These are phyloP conservation scores for Poa annua DNA, from an alignment of 176 grass and related monocot genomes.

Conservation along the genomic window DNA sequence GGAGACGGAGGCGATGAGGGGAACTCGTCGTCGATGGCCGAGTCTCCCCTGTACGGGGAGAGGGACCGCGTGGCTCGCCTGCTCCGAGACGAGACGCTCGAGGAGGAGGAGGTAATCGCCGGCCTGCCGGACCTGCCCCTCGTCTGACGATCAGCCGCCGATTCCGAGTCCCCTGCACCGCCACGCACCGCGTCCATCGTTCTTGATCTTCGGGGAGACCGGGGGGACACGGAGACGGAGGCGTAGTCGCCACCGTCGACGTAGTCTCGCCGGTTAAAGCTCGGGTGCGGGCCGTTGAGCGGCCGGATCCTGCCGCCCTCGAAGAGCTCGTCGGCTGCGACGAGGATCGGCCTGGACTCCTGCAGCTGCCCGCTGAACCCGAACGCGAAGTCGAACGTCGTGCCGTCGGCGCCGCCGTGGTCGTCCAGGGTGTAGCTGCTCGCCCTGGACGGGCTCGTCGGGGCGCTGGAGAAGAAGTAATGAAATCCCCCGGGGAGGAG, in stretches of 20 bases:
- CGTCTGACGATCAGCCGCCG: neutral
- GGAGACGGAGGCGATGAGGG: slow-evolving; percentile 44
- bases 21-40: slow-evolving; percentile 36
- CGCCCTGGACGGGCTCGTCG: slow-evolving; percentile 70
- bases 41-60: slow-evolving; percentile 62
- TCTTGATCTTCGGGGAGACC: slow-evolving; percentile 24
- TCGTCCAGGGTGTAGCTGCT: slow-evolving; percentile 38
- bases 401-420: neutral
- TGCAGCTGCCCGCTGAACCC: slow-evolving; percentile 59
- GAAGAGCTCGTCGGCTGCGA: slow-evolving; percentile 96
- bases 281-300: slow-evolving; percentile 48
- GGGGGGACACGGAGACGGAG: slow-evolving; percentile 22
- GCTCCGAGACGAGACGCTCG: slow-evolving; percentile 20
- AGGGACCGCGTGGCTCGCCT: slow-evolving; percentile 61
- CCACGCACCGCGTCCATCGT: neutral
- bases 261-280: neutral
- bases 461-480: slow-evolving; percentile 80
- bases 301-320: slow-evolving; percentile 92
- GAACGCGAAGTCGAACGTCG: slow-evolving; percentile 62
- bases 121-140: slow-evolving; percentile 49
- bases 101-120: neutral
- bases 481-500: slow-evolving; percentile 40
- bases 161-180: neutral
- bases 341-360: slow-evolving; percentile 50
- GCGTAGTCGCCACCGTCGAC: slow-evolving; percentile 2